These are phyloP conservation scores for Lachancea cidri DNA, from an alignment of 805 yeast species.

Conservation along the genomic window DNA sequence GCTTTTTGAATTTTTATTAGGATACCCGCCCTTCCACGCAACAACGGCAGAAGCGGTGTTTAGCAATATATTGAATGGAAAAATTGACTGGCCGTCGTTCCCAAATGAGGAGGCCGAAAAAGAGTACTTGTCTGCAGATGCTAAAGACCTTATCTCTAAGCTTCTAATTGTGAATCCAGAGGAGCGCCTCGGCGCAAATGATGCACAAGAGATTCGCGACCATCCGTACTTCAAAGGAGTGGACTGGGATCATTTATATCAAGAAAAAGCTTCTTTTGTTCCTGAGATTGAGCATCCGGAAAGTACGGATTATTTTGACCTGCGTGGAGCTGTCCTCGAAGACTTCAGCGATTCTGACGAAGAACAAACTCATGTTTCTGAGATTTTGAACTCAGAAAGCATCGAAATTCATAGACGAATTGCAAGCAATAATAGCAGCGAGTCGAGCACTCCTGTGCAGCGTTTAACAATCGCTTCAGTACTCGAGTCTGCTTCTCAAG, in stretches of 20 bases:
- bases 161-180: slow-evolving; percentile 61
- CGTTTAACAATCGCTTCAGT: slow-evolving; percentile 29
- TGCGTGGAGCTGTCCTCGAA: slow-evolving; percentile 76
- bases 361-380: slow-evolving; percentile 3
- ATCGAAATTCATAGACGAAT: slow-evolving; percentile 5
- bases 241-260: slow-evolving; percentile 69
- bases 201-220: slow-evolving; percentile 68
- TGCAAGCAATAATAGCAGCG: slow-evolving; percentile 11
- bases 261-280: slow-evolving; percentile 73
- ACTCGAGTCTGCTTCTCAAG: slow-evolving; percentile 23
- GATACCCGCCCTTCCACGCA: slow-evolving; percentile 93
- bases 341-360: slow-evolving; percentile 23
- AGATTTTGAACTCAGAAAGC: not conserved
- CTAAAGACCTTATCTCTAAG: slow-evolving; percentile 65
- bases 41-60: slow-evolving; percentile 75
- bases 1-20: slow-evolving; percentile 83
- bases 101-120: slow-evolving; percentile 46
- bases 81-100: slow-evolving; percentile 80
- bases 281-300: slow-evolving; percentile 78
- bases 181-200: slow-evolving; percentile 69
- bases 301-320: slow-evolving; percentile 85
- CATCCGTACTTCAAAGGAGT: slow-evolving; percentile 75
- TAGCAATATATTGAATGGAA: slow-evolving; percentile 66
- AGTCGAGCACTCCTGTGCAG: slow-evolving; percentile 17
- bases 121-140: slow-evolving; percentile 54